Evolutionary conservation across 1,284 basidiomycete species (phyloP), one percentile per base, ranked within the genome.

Genomic region (Pascua guehoae): DNA sequence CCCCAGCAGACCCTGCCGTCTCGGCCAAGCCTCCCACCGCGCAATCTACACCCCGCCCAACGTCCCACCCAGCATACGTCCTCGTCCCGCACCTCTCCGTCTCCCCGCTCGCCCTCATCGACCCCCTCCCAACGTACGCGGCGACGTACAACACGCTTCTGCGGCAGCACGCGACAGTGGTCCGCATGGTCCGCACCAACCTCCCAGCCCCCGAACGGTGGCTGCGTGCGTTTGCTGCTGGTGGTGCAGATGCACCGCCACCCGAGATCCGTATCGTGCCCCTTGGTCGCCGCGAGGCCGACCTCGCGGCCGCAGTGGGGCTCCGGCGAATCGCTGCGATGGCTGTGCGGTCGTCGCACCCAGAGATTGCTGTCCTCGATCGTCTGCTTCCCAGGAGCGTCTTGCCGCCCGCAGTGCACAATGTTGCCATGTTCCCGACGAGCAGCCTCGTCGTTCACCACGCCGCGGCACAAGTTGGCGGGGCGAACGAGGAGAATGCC

Each of bases 241-340:
- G 41, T 40, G 47, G 17, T 2, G 40, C 17, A 18, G 7, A 32
- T 41, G 24, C 24, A 32, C 24, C 24, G 24, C 24, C 24, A 32
- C 47, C 51, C 1, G 73, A 73, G 53, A 66, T 75, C 49, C 84
- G 83, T 67, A 76, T 93, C 15, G 79, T 90, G n/a, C 81, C 86
- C 12, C 77, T 94, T 14, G 86, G 88, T 3, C 81, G 82, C 61
- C 86, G 89, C 1, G 91, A 94, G 74, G 49, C 68, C 15, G 74
- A 80, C 9, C 73, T 94, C 38, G 85, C 89, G 1, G 80, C 81
- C 45, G 78, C 82, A 2, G 66, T 88, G 14, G 88, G 87, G 8
- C 70, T 93, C 18, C 80, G 88, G 40, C 81, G 90, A 56, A 83
- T 86, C 1, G 84, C 90, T 0, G 83, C 85, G 8, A 55, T 94